Conservation (phyloP, 73 alveolate genomes). For the Paramecium biaurelia region DNA sequence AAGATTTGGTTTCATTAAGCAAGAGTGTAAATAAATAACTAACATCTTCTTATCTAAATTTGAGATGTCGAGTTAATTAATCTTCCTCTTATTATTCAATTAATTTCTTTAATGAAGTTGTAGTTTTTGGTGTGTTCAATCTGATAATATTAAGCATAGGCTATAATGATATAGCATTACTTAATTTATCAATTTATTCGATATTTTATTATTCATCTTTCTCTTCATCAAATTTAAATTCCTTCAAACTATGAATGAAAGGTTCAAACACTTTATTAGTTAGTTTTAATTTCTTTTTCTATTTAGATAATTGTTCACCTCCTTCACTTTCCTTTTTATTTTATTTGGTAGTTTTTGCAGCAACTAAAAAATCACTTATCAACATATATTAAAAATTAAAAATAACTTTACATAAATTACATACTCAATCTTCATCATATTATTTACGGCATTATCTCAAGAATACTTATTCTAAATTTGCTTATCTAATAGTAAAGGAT, state of each 20-base stretch:
- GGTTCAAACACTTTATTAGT: neutral
- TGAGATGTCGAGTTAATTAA: neutral
- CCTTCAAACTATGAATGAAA: neutral
- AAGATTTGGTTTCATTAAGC: constrained; percentile 4
- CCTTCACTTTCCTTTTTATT: neutral
- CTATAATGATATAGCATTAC: neutral
- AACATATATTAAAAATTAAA: neutral
- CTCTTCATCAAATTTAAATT: neutral
- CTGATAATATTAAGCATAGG: neutral
- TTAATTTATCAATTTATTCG: neutral
- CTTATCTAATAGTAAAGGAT: neutral
- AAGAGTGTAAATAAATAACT: constrained; percentile 15
- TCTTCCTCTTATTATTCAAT: neutral
- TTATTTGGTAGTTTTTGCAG: neutral
- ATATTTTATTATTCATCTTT: neutral
- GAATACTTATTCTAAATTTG: neutral
- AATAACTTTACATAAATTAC: neutral
- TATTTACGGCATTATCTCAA: neutral
- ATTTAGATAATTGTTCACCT: neutral
- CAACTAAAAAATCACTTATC: neutral
- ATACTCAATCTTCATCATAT: neutral
- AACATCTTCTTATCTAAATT: constrained; percentile 36
- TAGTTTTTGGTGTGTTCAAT: neutral
- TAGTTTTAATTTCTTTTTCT: neutral
- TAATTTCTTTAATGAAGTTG: neutral